Base-by-base conservation (phyloP, 2,329 filamentous ascomycete genomes). In the Botryotinia globosa region DNA sequence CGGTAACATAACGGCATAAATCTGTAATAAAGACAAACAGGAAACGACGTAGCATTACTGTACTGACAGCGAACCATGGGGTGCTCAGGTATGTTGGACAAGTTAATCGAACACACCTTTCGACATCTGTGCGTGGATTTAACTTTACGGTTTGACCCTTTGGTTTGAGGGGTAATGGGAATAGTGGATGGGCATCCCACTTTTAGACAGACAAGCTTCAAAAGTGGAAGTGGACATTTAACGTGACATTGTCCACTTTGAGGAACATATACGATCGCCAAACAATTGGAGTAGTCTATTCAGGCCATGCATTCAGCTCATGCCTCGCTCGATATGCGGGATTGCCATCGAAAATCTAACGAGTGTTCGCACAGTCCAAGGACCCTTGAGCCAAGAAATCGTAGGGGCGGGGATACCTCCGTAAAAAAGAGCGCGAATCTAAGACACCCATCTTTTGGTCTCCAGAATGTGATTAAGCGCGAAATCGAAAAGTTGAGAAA, bases 151-250 rank as follows among this genome's bases (percentile, higher is more conserved):
- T 29, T 67, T 67, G 64, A 54, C 45, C 64, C 34, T 29, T 48
- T 39, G 29, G 25, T 29, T 66, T 67, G 45, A 67, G 45, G 64
- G 45, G 64, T 29, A 67, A 39, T 18, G 14, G 7, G 34, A 20
- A 22, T 54, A n/a, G 22, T 61, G 34, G 58, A n/a, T 61, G 32
- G 6, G 16, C 5, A 67, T 67, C 34, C 64, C 45, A 67, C 64
- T 67, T 67, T 67, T 37, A 34, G n/a, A 56, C 51, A 65, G 18
- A n/a, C 45, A 54, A 48, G 45, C 6, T 25, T 67, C 45, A 67
- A 67, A 25, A 54, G 45, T 54, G 64, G 45, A 34, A 20, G 45
- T 29, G 32, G 45, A 66, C 29, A 54, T 39, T 29, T 14, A 56
- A 56, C 51, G 51, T 56, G 51, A 56, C 51, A 56, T 56, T 32